Conservation (phyloP, 352 stramenopile genomes). For the Thalassiosira pacifica region DNA sequence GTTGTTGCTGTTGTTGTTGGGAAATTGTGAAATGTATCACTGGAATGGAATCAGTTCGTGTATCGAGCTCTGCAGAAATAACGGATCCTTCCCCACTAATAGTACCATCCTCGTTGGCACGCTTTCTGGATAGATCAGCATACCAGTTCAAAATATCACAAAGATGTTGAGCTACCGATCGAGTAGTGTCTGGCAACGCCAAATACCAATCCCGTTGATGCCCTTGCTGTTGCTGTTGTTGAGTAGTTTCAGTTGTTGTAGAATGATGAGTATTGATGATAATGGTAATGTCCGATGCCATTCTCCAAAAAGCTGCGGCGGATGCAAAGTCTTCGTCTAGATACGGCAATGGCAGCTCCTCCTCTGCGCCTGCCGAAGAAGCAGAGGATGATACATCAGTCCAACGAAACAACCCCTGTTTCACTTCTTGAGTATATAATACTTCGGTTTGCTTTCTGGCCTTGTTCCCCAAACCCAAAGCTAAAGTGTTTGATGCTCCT, state of each 20-base stretch:
- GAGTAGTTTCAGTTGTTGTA: conserved; percentile 5
- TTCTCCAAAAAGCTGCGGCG: conserved; percentile 49
- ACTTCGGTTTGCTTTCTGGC: conserved; percentile 11
- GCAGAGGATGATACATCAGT: conserved; percentile 20
- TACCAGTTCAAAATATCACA: conserved; percentile 65
- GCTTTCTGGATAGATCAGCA: conserved; percentile 35
- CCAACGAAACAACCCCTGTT: conserved; percentile 28
- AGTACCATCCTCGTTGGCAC: background rate
- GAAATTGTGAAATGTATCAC: conserved; percentile 41
- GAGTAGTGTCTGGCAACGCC: conserved; percentile 47
- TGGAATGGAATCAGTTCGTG: conserved; percentile 20
- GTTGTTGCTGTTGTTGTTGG: conserved; percentile 12
- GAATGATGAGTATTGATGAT: no score
- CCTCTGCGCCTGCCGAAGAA: background rate
- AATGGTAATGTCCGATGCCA: conserved; percentile 42
- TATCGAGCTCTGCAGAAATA: conserved; percentile 49
- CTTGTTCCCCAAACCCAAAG: no score
- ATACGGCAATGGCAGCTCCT: no score
- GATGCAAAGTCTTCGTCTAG: conserved; percentile 53
- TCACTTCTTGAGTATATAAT: conserved; percentile 23
- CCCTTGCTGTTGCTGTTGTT: background rate
- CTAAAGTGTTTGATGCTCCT: no score
- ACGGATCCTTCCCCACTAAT: background rate
- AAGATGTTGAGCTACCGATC: conserved; percentile 39
- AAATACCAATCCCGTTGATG: conserved; percentile 31